Percentiles rank a stretch among this genome's conserved stretches.
Conservation (phyloP, 2,329 filamentous ascomycete species). For the Escovopsis sp. region DNA sequence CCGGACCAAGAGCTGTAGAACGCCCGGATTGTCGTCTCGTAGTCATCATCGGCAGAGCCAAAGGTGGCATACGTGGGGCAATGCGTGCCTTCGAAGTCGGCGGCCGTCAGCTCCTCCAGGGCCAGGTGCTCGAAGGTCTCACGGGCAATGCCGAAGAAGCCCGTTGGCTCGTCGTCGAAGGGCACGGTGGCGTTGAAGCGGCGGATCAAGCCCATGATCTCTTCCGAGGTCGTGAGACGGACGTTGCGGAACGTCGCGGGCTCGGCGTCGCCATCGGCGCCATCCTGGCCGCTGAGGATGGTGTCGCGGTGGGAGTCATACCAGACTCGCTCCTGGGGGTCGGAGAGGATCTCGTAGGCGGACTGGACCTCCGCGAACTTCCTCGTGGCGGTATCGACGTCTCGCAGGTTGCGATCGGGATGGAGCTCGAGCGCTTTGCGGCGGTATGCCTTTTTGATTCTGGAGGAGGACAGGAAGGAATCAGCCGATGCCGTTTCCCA, state of each 20-base stretch:
- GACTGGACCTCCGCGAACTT: slow-evolving; percentile 85
- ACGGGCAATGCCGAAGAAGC: slow-evolving; percentile 71
- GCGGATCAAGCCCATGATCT: slow-evolving; percentile 63
- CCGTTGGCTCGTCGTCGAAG: slow-evolving; percentile 63
- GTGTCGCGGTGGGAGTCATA: slow-evolving; percentile 88
- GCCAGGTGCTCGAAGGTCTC: slow-evolving; percentile 69
- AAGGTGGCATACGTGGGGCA: slow-evolving; percentile 64
- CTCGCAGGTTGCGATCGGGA: slow-evolving; percentile 81
- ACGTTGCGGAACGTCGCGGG: slow-evolving; percentile 52
- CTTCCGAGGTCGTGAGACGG: slow-evolving; percentile 62
- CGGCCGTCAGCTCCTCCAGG: slow-evolving; percentile 62
- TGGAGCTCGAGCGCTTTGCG: slow-evolving; percentile 84
- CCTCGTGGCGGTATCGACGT: slow-evolving; percentile 67
- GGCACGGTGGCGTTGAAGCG: slow-evolving; percentile 65
- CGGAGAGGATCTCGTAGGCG: slow-evolving; percentile 90
- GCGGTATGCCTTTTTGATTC: slow-evolving; percentile 87
- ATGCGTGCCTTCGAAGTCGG: slow-evolving; percentile 48
- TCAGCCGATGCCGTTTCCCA: neutral
- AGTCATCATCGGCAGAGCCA: slow-evolving; percentile 58
- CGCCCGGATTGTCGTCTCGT: slow-evolving; percentile 58
- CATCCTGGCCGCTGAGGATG: slow-evolving; percentile 55
- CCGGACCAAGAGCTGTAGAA: slow-evolving; percentile 73
- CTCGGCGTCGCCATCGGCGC: slow-evolving; percentile 26
- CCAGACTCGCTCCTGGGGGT: slow-evolving; percentile 91
- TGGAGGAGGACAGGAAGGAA: slow-evolving; percentile 16